A percentile compares a stretch with the other conserved stretches of the same genome.
These are phyloP conservation scores for Mycena vulgaris DNA, from an alignment of 768 basidiomycete genomes.

Conservation along the genomic window DNA sequence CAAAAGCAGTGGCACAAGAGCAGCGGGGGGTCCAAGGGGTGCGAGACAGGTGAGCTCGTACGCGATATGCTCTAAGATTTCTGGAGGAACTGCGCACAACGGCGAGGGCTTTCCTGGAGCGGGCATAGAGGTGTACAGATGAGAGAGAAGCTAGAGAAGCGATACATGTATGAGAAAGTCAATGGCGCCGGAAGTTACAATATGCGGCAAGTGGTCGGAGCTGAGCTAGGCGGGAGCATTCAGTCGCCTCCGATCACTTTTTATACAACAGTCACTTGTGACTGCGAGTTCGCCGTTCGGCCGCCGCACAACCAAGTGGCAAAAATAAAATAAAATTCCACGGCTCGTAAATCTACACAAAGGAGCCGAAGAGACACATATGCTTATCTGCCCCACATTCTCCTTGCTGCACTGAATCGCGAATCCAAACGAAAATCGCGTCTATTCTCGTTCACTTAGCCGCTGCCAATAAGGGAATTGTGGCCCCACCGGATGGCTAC, in stretches of 20 bases:
- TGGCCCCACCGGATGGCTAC: conserved; percentile 8
- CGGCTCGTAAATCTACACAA: too few relatives aligned
- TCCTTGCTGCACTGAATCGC: not conserved
- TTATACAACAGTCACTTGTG: too few relatives aligned
- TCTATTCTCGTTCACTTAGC: conserved; percentile 11
- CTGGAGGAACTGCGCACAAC: conserved; percentile 53
- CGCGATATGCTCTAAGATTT: conserved; percentile 68
- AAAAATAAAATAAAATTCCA: too few relatives aligned
- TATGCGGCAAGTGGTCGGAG: conserved; percentile 14
- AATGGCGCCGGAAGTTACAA: conserved; percentile 24
- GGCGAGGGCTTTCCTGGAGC: conserved; percentile 21
- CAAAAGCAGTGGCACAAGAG: conserved; percentile 65
- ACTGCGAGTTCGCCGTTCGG: not conserved
- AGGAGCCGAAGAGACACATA: too few relatives aligned
- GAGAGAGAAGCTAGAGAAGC: conserved; percentile 23
- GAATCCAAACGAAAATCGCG: not conserved
- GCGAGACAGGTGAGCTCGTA: conserved; percentile 59
- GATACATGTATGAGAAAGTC: conserved; percentile 37
- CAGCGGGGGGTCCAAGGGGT: conserved; percentile 62
- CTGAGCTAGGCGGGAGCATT: not conserved
- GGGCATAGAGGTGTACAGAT: conserved; percentile 17
- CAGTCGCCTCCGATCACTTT: too few relatives aligned
- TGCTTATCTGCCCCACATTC: too few relatives aligned
- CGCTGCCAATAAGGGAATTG: conserved; percentile 11
- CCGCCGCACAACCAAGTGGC: too few relatives aligned